Base-by-base conservation (phyloP, 1,284 basidiomycete genomes). In the Waitea zeae region DNA sequence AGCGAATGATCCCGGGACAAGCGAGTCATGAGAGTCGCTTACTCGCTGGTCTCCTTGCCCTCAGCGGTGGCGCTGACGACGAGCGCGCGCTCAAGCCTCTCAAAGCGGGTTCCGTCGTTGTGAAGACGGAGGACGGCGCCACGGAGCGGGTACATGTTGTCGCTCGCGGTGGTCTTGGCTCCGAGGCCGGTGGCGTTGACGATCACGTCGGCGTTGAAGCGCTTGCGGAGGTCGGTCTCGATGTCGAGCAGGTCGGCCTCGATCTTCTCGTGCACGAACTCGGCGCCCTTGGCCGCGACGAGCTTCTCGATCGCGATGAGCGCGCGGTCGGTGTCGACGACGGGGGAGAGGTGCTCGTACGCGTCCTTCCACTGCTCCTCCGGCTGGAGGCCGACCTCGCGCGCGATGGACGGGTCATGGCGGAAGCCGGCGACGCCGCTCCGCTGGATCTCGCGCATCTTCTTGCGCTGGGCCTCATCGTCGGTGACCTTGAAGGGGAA, bases 51-150 rank as follows among this genome's bases (percentile, higher is more conserved):
- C 17, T 42, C 41, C 24, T 42, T 44, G 2, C 45, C 50, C 14
- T 44, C 43, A 12, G 47, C 45, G 14, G 47, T 46, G 35, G 45
- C 42, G 38, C 45, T 46, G 27, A 46, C 43, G 19, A 53, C 51
- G 20, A 45, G 13, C n/a, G n/a, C n/a, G n/a, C n/a, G n/a, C n/a
- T n/a, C n/a, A n/a, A n/a, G n/a, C n/a, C n/a, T n/a, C n/a, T 53
- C 53, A 39, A 57, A 58, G 33, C 47, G 46, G 15, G 40, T 45
- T 6, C 56, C 55, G 37, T 59, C 56, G 42, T 59, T 59, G 38
- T 53, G 44, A 15, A 58, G 50, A 12, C 56, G 51, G 27, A 58
- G 47, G 24, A 59, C 45, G 1, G 51, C 56, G 13, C 57, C 57
- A 12, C 57, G 52, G 19, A 59, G 47, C 4, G 55, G 56, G 40